Conservation (phyloP, 495 filamentous ascomycete genomes). For the Apiosordaria backusii region DNA sequence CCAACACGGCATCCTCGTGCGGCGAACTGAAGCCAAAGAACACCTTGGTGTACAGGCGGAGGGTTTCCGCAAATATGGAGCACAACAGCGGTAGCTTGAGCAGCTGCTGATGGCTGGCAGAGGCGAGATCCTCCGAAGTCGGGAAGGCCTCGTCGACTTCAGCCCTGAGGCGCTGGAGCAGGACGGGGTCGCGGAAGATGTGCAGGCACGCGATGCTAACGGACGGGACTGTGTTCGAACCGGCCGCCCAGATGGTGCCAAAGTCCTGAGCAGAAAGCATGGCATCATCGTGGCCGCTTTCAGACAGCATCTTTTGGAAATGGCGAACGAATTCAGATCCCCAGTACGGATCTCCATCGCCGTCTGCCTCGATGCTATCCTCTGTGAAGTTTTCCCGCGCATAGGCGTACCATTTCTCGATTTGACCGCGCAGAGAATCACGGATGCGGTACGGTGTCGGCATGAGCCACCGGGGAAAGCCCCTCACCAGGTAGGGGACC, state of each 20-base stretch:
- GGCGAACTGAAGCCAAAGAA: conserved; percentile 19
- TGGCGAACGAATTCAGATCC: conserved; percentile 11
- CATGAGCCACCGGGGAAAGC: neutral
- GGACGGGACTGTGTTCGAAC: conserved; percentile 16
- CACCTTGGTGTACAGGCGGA: conserved; percentile 28
- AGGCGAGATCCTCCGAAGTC: conserved; percentile 1
- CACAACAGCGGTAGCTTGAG: conserved; percentile 26
- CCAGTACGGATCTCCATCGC: conserved; percentile 15
- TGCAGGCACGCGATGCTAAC: conserved; percentile 10
- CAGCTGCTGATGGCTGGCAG: conserved; percentile 17
- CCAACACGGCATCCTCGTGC: conserved; percentile 13
- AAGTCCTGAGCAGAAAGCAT: conserved; percentile 16
- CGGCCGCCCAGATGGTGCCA: conserved; percentile 23
- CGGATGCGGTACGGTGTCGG: conserved; percentile 1
- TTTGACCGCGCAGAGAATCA: neutral
- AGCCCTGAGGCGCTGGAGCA: conserved; percentile 14
- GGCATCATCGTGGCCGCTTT: conserved; percentile 17
- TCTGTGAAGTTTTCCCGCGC: conserved; percentile 12
- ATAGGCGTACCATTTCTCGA: conserved; percentile 8
- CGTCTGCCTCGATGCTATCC: neutral
- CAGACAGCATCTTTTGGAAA: conserved; percentile 7
- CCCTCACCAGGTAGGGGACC: neutral
- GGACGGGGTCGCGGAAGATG: conserved; percentile 14
- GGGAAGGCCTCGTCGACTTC: conserved; percentile 7
- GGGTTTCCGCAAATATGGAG: conserved; percentile 33